Conservation (phyloP, 495 filamentous ascomycete species). For the Penicillium parvum region DNA sequence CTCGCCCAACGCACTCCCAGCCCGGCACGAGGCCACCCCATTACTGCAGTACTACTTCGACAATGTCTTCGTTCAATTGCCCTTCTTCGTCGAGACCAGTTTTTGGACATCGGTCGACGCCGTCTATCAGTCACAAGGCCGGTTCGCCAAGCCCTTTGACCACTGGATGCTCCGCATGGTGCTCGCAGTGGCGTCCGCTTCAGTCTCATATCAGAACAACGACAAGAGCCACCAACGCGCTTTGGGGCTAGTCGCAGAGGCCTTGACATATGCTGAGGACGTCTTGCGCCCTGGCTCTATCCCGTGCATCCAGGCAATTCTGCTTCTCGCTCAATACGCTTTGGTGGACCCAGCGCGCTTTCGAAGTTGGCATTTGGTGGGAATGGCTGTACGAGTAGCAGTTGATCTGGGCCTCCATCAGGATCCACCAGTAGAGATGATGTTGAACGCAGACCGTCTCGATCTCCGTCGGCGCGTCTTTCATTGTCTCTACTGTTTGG, state of each 20-base stretch:
- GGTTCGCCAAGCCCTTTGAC: slow-evolving; percentile 64
- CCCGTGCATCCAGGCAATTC: slow-evolving; percentile 74
- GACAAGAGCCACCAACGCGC: slow-evolving; percentile 63
- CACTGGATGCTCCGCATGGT: slow-evolving; percentile 86
- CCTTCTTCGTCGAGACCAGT: slow-evolving; percentile 69
- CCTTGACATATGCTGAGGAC: slow-evolving; percentile 68
- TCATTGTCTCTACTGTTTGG: slow-evolving; percentile 80
- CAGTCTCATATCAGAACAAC: slow-evolving; percentile 61
- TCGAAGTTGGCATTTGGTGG: slow-evolving; percentile 85
- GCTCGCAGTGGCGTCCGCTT: slow-evolving; percentile 70
- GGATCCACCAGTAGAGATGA: slow-evolving; percentile 65
- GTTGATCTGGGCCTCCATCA: slow-evolving; percentile 88
- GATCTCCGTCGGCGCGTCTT: slow-evolving; percentile 77
- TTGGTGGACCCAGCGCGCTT: slow-evolving; percentile 85
- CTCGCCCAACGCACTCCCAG: slow-evolving; percentile 56
- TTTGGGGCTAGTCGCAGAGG: slow-evolving; percentile 60
- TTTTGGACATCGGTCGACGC: slow-evolving; percentile 74
- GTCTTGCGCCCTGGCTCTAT: slow-evolving; percentile 80
- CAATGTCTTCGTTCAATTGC: slow-evolving; percentile 72
- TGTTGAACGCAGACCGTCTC: slow-evolving; percentile 57
- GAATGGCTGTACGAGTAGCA: slow-evolving; percentile 76
- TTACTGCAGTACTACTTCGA: slow-evolving; percentile 79
- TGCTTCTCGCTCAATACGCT: slow-evolving; percentile 82
- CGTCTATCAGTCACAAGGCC: slow-evolving; percentile 62
- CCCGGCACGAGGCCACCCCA: slow-evolving; percentile 56